Base-by-base conservation (phyloP, 768 basidiomycete genomes). In the Mycena albidolilacea region DNA sequence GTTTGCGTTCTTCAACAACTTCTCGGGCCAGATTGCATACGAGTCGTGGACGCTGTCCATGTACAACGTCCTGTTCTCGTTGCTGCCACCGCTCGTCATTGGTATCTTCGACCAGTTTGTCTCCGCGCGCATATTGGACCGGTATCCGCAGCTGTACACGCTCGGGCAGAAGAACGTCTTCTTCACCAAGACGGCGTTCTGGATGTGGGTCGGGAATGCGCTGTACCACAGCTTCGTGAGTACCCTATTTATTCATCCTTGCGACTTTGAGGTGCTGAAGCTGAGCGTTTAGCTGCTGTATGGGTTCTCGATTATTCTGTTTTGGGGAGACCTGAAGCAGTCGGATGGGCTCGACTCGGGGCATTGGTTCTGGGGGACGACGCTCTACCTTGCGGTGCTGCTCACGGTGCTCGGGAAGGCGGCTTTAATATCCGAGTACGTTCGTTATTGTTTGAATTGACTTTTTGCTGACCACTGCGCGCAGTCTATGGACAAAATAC, bases 1-100 rank as follows among this genome's bases (percentile, higher is more conserved):
- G 97, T 99, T 91, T 82, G 98, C 98, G 11, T 97, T 98, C 87
- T 95, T 97, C 90, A 99, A 99, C 87, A 98, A 97, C 78, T 99
- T 98, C 85, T 99, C 98, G 0, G 98, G 98, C 21, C 98, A 99
- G 81, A 97, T 99, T 73, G 95, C 96, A 63, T 97, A 97, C 80
- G 98, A 99, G 84, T 98, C 97, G 23, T 99, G 98, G 98, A 97
- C 98, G 9, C 89, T 99, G 78, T 97, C 98, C 0, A 88, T 97
- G 78, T 99, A 98, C 86, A 98, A 98, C 80, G 96, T 99, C 77
- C 82, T 98, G 61, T 99, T 99, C 86, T 97, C 97, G 50, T 90
- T 99, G 44, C 88, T 99, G 1, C 97, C 98, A 0, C 98, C 98
- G 0, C 89, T 99, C 63, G 98, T 99, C 66, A 97, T 99, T 76